Base-by-base conservation (phyloP, 768 basidiomycete genomes). In the Boletus speciosus region DNA sequence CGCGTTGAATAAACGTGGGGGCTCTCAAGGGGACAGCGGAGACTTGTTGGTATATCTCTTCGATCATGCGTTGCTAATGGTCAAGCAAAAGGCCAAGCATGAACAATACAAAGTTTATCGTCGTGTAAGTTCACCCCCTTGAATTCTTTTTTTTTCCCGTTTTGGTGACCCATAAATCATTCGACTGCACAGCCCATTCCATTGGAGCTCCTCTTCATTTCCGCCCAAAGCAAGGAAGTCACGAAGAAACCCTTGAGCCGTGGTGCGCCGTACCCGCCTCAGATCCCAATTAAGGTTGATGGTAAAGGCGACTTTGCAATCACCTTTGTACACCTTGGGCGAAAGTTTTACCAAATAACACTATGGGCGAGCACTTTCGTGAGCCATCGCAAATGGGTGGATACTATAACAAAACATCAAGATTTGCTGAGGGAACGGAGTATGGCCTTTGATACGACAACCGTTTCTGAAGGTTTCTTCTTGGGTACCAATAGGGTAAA, bases 11-110 rank as follows among this genome's bases (percentile, higher is more conserved):
- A 91, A 93, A 66, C 84, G 94, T 8, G 84, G 85, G 1, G 83
- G 83, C 4, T 74, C 75, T 6, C 80, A 85, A 63, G 79, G 80
- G 55, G 88, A 88, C 56, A 93, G 85, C 63, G 93, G 93, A 15
- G 96, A 98, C 67, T 76, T 98, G 47, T 82, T 91, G 62, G 90
- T 96, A 6, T 98, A 96, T 76, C 72, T 99, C 64, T 97, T 99
- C 66, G 97, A 99, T 68, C 97, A 99, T 70, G 94, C 94, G 1
- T 74, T 99, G 40, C 75, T 99, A 32, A 92, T 98, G 82, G 94
- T 90, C 59, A 98, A 93, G 73, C 87, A 93, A 67, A 94, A 93
- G 71, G 90, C 85, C 71, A 93, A 94, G 67, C 85, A 86, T 47
- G 95, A 98, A 61, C 91, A 93, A 63, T 88, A 84, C 71, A 91